phyloP scores from a whole-genome alignment of 2,329 filamentous ascomycete species.

The Aspergillus sp. region DNA sequence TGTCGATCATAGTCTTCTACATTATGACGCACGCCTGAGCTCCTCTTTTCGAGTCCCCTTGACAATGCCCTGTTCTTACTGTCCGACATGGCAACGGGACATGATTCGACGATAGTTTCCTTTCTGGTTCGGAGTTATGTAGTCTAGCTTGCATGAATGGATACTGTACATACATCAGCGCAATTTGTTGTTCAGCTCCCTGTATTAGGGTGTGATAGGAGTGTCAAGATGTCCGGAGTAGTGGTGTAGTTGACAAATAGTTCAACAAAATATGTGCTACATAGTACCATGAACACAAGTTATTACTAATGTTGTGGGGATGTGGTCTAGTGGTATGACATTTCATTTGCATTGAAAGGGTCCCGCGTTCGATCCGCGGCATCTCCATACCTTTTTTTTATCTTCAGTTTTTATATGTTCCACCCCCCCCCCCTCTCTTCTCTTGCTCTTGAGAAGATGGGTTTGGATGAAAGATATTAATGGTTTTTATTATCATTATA shows the following conservation, averaged over 20 bases:
- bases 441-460: not conserved
- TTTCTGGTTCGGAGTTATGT: not conserved
- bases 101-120: not conserved
- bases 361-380: constrained; percentile 1
- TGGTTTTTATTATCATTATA: too few species aligned
- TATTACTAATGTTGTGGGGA: not conserved
- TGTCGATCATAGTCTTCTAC: not conserved
- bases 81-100: not conserved
- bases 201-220: too few species aligned
- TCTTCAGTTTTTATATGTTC: not conserved
- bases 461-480: too few species aligned
- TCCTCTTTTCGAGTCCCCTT: too few species aligned
- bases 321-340: constrained; percentile 2
- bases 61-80: too few species aligned
- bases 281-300: too few species aligned
- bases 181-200: too few species aligned
- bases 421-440: not conserved
- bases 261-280: too few species aligned
- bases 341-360: not conserved
- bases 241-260: too few species aligned
- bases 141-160: not conserved
- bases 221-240: too few species aligned
- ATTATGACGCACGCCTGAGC: not conserved
- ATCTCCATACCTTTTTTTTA: constrained; percentile 1
- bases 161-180: too few species aligned